phyloP scores from a whole-genome alignment of 768 basidiomycete species.

The Boletus eberwhitei region DNA sequence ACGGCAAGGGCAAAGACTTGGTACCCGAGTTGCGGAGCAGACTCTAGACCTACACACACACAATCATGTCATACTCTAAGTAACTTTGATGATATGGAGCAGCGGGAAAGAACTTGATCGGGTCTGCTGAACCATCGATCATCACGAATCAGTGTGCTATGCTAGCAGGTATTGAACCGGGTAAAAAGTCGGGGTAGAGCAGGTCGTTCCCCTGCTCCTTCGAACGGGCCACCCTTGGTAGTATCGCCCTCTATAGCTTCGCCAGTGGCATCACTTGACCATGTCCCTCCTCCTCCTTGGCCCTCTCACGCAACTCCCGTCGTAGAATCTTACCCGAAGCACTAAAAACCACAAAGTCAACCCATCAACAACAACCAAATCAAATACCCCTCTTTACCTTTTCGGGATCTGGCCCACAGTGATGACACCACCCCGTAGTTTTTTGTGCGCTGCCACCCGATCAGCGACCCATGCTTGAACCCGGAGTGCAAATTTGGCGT shows the following conservation, averaged over 20 bases:
- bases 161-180: not conserved
- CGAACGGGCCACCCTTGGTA: too few species aligned
- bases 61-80: not conserved
- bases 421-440: constrained; percentile 69
- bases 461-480: constrained; percentile 63
- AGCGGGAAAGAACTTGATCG: not conserved
- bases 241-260: constrained; percentile 14
- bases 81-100: not conserved
- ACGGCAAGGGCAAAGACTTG: constrained; percentile 63
- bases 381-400: constrained; percentile 15
- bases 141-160: not conserved
- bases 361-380: not conserved
- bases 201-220: not conserved
- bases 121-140: not conserved
- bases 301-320: constrained; percentile 67
- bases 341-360: constrained; percentile 34
- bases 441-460: constrained; percentile 76
- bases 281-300: constrained; percentile 48
- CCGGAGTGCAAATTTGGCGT: constrained; percentile 38
- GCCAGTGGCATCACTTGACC: constrained; percentile 20
- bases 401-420: constrained; percentile 46
- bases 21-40: constrained; percentile 49
- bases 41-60: constrained; percentile 5
- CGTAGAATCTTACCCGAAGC: constrained; percentile 87
- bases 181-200: too few species aligned